Conservation (phyloP, 257 asterid genomes). For the Primulina eburnea region DNA sequence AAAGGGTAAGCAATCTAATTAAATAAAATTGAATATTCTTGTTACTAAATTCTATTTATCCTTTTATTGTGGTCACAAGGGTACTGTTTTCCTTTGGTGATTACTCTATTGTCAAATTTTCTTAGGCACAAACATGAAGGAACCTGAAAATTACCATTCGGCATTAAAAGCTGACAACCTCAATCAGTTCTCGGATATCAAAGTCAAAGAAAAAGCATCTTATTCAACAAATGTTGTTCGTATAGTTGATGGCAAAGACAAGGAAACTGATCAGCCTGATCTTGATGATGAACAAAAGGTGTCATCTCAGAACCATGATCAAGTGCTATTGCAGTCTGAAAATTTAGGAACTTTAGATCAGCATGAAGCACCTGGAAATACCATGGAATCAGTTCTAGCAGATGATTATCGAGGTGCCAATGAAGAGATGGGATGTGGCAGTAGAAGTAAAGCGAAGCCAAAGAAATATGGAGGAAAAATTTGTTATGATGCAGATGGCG, state of each 20-base stretch:
- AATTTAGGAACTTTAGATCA: constrained; percentile 5
- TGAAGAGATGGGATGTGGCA: constrained; percentile 14
- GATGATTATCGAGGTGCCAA: neutral
- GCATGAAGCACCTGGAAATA: constrained; percentile 20
- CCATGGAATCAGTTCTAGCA: constrained; percentile 4
- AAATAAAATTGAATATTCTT: no score
- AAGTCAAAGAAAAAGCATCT: neutral
- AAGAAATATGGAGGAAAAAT: constrained; percentile 24
- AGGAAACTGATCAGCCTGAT: constrained; percentile 15
- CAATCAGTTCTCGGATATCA: no score
- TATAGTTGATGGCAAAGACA: neutral
- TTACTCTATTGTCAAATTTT: no score
- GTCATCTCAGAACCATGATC: constrained; percentile 21
- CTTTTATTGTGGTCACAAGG: no score
- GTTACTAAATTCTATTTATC: no score
- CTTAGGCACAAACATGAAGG: no score
- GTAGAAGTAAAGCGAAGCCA: constrained; percentile 22
- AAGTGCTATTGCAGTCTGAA: constrained; percentile 19
- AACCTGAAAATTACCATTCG: no score
- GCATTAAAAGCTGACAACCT: no score
- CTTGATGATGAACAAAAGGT: constrained; percentile 16
- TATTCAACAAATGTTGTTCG: constrained; percentile 9
- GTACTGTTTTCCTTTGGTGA: no score
- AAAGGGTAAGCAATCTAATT: no score
- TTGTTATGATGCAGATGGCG: constrained; percentile 18